A percentile compares a stretch with the other conserved stretches of the same genome.
phyloP scores from a whole-genome alignment of 352 stramenopile genomes.

The Aphanomyces astaci region DNA sequence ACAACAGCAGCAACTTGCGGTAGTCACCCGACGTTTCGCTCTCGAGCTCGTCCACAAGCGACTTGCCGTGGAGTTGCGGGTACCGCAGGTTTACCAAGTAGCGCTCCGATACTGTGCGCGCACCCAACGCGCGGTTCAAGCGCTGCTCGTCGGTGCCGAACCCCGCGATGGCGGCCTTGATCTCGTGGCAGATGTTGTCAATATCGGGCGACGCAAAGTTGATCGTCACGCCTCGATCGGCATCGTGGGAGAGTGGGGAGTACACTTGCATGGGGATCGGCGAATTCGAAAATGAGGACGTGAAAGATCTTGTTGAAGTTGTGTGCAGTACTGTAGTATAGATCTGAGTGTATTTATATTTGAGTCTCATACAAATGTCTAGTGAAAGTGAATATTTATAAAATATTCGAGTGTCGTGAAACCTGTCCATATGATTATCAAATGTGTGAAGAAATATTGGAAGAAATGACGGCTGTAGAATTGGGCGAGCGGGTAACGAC shows the following conservation, averaged over 20 bases:
- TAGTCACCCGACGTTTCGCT: conserved; percentile 58
- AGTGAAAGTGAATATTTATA: no score
- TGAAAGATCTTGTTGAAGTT: no score
- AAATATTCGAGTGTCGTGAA: no score
- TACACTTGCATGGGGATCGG: conserved; percentile 42
- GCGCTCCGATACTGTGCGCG: conserved; percentile 39
- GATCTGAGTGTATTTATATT: no score
- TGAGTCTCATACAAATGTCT: no score
- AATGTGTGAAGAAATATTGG: no score
- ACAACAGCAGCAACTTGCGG: conserved; percentile 48
- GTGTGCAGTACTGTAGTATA: no score
- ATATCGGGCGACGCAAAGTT: conserved; percentile 36
- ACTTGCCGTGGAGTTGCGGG: conserved; percentile 44
- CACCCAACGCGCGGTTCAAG: conserved; percentile 45
- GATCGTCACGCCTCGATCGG: conserved; percentile 26
- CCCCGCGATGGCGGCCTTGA: conserved; percentile 49
- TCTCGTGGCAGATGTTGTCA: conserved; percentile 45
- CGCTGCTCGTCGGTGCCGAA: conserved; percentile 57
- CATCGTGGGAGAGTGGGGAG: conserved; percentile 31
- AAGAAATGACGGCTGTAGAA: no score
- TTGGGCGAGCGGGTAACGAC: no score
- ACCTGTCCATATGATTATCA: no score
- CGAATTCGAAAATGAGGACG: no score
- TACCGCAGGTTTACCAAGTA: conserved; percentile 45
- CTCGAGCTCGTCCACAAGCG: conserved; percentile 46